Percentiles rank a stretch among this genome's conserved stretches.
Conservation (phyloP, 2,329 filamentous ascomycete genomes). For the Teratosphaeria zuluensis region DNA sequence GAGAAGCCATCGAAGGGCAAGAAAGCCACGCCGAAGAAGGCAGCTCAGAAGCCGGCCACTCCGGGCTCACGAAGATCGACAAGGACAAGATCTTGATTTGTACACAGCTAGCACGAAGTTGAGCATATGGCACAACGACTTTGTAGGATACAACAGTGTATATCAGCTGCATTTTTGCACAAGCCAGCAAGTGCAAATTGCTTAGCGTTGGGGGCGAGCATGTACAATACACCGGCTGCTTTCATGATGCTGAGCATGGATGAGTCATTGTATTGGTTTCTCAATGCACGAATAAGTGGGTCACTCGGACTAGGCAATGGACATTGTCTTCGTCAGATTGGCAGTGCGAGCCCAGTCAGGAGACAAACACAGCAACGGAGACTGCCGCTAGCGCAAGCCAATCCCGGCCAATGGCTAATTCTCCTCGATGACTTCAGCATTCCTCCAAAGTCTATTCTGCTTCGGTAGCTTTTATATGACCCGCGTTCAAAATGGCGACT, state of each 20-base stretch:
- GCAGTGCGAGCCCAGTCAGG: not conserved
- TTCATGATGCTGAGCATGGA: no score
- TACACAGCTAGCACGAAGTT: not conserved
- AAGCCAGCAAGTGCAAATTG: no score
- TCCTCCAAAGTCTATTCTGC: not conserved
- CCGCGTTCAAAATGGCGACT: not conserved
- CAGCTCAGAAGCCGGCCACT: constrained; percentile 7
- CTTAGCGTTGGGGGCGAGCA: no score
- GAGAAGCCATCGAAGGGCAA: constrained; percentile 3
- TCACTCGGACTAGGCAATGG: no score
- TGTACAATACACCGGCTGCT: no score
- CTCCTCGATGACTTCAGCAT: not conserved
- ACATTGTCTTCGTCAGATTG: no score
- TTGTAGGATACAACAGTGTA: not conserved
- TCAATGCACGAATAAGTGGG: no score
- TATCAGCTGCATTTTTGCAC: not conserved
- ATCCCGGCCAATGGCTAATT: not conserved
- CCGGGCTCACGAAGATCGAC: constrained; percentile 12
- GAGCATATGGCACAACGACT: not conserved
- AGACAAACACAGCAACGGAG: not conserved
- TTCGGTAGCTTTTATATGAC: not conserved
- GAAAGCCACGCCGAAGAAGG: constrained; percentile 7
- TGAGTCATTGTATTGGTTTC: no score
- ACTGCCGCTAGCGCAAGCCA: not conserved
- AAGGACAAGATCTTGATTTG: constrained; percentile 5